Base-by-base conservation (phyloP, 306 rosid genomes). In the Rubus idaeus region DNA sequence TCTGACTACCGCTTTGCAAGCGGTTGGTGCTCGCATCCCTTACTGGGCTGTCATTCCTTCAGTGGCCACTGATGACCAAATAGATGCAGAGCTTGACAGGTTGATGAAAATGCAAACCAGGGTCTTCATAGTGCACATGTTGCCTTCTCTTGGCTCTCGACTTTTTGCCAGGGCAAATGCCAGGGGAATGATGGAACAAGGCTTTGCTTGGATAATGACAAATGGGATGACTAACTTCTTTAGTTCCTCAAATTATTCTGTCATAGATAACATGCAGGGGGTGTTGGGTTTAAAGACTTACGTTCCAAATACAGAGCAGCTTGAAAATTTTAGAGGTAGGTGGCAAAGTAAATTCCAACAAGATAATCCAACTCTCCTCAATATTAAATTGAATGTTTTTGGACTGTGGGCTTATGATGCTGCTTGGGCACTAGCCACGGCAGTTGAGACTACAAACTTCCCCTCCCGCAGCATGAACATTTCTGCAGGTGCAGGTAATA, bases 391-490 rank as follows among this genome's bases (percentile, higher is more conserved):
- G 55, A 76, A 74, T 44, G 71, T 67, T 45, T 80, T 58, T 20
- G 88, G 96, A 4, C 6, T 86, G n/a, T 87, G 93, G 96, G 97
- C 96, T 20, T 83, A 92, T 57, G 96, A 92, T 70, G 78, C 96
- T 7, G 77, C 83, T 53, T 79, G 78, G 10, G 91, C 97, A 39
- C 50, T 91, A 37, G 90, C 96, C 14, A 81, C 46, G 83, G 93
- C 91, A 13, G 52, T 86, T 7, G 90, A 92, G 47, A 35, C 3
- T 10, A 20, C 23, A 4, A 17, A 35, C 18, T 41, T 41, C 63
- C 46, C 42, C n/a, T 70, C 73, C 51, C 4, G 3, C 6, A 42
- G 2, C 42, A 77, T 10, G 56, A 82, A 75, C 17, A 37, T 47
- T 18, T 86, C 84, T 26, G 44, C 75, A 2, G 44, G n/a, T n/a